Conservation (phyloP, 75 land plant species). For the Sequoiadendron giganteum region DNA sequence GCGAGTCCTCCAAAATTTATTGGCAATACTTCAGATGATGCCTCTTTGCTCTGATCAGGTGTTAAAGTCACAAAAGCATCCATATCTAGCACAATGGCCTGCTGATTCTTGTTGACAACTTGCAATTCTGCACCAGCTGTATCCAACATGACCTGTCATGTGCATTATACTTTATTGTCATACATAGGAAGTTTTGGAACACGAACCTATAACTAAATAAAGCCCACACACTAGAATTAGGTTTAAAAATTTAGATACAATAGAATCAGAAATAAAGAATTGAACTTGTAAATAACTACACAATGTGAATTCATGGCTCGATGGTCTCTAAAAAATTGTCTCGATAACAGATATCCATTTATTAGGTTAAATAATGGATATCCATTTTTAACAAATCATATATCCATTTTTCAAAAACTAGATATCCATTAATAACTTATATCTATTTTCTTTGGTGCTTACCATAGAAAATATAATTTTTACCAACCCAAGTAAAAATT, state of each 20-base stretch:
- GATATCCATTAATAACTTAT: too few relatives aligned
- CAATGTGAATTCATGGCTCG: not conserved
- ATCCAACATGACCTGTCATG: conserved; percentile 82
- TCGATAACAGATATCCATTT: too few relatives aligned
- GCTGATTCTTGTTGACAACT: conserved; percentile 61
- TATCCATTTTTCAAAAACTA: too few relatives aligned
- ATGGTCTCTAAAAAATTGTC: too few relatives aligned
- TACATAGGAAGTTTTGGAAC: not conserved
- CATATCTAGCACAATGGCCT: conserved; percentile 61
- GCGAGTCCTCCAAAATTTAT: conserved; percentile 71
- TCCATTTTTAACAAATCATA: too few relatives aligned
- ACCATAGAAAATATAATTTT: too few relatives aligned
- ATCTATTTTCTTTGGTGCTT: too few relatives aligned
- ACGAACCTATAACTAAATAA: not conserved
- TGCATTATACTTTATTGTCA: not conserved
- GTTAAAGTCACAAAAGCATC: conserved; percentile 67
- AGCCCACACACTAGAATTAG: not conserved
- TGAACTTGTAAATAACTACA: not conserved
- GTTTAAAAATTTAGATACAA: not conserved
- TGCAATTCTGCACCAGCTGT: conserved; percentile 90
- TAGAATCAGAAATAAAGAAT: not conserved
- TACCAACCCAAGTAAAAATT: too few relatives aligned
- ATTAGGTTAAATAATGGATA: too few relatives aligned
- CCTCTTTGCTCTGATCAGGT: conserved; percentile 64
- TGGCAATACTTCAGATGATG: conserved; percentile 68